Evolutionary conservation across 257 asterid species (phyloP).

Genomic region (Solanum gandarillasii): DNA sequence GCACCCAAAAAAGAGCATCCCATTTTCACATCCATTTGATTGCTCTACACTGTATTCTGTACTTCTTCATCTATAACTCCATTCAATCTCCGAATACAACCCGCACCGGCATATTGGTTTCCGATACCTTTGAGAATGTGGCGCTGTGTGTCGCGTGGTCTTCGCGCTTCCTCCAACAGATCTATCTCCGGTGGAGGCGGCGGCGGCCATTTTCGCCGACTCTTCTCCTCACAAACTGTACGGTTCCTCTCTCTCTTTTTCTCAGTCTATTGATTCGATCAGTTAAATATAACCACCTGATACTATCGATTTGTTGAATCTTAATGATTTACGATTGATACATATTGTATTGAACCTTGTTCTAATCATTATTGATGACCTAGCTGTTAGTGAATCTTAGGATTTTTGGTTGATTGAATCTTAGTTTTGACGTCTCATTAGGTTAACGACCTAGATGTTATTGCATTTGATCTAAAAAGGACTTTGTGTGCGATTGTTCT

Average conservation of each 20-base stretch:
- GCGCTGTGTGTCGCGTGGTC: slow-evolving; percentile 89
- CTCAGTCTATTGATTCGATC: background rate
- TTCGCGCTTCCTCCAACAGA: slow-evolving; percentile 46
- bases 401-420: background rate
- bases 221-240: slow-evolving; percentile 58
- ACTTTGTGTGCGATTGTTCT: background rate
- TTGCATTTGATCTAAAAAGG: background rate
- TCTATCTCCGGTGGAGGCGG: slow-evolving; percentile 45
- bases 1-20: background rate
- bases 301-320: background rate
- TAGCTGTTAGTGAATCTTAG: background rate
- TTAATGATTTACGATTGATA: background rate
- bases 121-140: slow-evolving; percentile 36
- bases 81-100: background rate
- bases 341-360: background rate
- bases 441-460: background rate
- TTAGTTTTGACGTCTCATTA: background rate
- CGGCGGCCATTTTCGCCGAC: slow-evolving; percentile 39
- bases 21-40: background rate
- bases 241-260: background rate
- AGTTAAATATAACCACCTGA: background rate
- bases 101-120: background rate
- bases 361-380: background rate
- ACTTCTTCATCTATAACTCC: background rate
- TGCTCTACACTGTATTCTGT: background rate